A percentile compares a stretch with the other conserved stretches of the same genome.
Conservation (phyloP, 1,139 yeast species). For the Saccharomyces hybrid region DNA sequence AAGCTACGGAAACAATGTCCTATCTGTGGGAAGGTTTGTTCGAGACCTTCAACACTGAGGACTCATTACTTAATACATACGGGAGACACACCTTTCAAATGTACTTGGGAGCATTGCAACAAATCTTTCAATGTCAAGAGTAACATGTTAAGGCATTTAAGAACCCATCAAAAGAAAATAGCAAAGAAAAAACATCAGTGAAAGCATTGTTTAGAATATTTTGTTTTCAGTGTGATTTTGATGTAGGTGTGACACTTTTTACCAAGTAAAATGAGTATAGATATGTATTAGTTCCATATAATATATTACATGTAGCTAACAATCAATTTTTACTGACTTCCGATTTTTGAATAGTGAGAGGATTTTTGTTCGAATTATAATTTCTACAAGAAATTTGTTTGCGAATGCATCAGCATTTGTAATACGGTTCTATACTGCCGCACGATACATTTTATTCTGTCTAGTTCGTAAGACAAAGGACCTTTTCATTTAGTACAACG, state of each 20-base stretch:
- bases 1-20: conserved; percentile 39
- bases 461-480: no score
- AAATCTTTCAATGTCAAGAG: conserved; percentile 72
- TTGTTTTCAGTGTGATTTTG: not conserved
- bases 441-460: no score
- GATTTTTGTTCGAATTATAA: not conserved
- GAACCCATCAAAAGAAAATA: conserved; percentile 41
- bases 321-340: not conserved
- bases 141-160: conserved; percentile 72
- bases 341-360: not conserved
- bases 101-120: conserved; percentile 67
- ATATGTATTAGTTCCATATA: not conserved
- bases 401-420: no score
- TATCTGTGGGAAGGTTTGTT: conserved; percentile 70
- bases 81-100: conserved; percentile 76
- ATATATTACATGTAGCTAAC: not conserved
- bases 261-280: not conserved
- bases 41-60: conserved; percentile 74
- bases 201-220: not conserved
- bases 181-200: conserved; percentile 6
- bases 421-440: no score
- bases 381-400: not conserved
- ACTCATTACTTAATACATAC: conserved; percentile 83
- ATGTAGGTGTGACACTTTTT: not conserved
- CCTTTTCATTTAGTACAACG: no score